Evolutionary conservation across 805 yeast species (phyloP).

Genomic region (Barnettozyma sp.): DNA sequence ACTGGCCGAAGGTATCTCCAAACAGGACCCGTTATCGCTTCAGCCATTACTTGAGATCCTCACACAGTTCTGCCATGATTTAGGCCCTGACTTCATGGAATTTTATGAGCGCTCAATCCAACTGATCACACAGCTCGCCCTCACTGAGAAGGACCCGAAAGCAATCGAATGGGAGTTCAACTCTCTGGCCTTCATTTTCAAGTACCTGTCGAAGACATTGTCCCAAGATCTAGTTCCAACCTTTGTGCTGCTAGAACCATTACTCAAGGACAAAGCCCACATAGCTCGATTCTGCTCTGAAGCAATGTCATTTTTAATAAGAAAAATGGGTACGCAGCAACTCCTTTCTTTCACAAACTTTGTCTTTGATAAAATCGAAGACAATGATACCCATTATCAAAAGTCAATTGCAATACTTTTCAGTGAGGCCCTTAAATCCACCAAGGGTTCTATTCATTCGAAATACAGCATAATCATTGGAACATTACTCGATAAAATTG

Average conservation of each 20-base stretch:
- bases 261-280: slow-evolving; percentile 57
- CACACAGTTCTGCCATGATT: slow-evolving; percentile 83
- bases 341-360: slow-evolving; percentile 40
- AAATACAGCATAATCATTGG: slow-evolving; percentile 49
- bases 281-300: slow-evolving; percentile 83
- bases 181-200: slow-evolving; percentile 80
- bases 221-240: slow-evolving; percentile 63
- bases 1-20: slow-evolving; percentile 39
- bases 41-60: slow-evolving; percentile 78
- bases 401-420: slow-evolving; percentile 54
- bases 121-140: slow-evolving; percentile 44
- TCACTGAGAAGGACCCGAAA: slow-evolving; percentile 44
- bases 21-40: slow-evolving; percentile 61
- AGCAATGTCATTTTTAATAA: slow-evolving; percentile 75
- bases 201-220: slow-evolving; percentile 65
- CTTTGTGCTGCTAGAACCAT: slow-evolving; percentile 54
- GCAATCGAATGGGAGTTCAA: slow-evolving; percentile 82
- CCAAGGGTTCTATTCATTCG: slow-evolving; percentile 70
- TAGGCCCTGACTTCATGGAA: slow-evolving; percentile 83
- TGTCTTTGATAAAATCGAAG: slow-evolving; percentile 33
- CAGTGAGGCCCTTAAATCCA: slow-evolving; percentile 68
- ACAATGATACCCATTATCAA: slow-evolving; percentile 43
- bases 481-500: slow-evolving; percentile 31
- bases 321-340: slow-evolving; percentile 51
- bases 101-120: slow-evolving; percentile 51